phyloP scores from a whole-genome alignment of 202 grass and related monocot species.

The Schoenoplectus triqueter region DNA sequence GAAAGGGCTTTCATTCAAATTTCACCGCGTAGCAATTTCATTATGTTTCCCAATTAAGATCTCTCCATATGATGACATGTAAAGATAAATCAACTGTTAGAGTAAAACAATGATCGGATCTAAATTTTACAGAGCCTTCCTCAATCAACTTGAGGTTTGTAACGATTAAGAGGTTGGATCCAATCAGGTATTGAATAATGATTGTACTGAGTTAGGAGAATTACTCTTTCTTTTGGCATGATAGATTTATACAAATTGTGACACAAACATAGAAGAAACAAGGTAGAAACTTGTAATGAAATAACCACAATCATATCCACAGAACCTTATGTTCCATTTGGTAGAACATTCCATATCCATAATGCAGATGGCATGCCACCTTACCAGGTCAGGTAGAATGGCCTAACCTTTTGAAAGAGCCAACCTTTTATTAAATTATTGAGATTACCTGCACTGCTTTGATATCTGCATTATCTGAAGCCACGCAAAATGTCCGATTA shows the following conservation, averaged over 20 bases:
- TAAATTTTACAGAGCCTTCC: neutral
- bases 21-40: neutral
- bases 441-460: conserved; percentile 62
- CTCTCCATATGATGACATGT: neutral
- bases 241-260: neutral
- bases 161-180: neutral
- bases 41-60: neutral
- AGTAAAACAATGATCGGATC: neutral
- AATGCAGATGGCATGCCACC: neutral
- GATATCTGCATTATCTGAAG: conserved; percentile 68
- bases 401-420: neutral
- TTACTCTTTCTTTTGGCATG: neutral
- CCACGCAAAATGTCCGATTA: conserved; percentile 80
- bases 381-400: neutral
- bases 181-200: neutral
- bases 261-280: neutral
- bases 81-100: neutral
- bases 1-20: neutral
- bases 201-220: neutral
- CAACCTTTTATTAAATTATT: neutral
- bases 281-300: neutral
- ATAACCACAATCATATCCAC: conserved; percentile 9
- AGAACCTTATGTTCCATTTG: neutral
- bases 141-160: conserved; percentile 1
- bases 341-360: neutral